Conservation (phyloP, 2,329 filamentous ascomycete species). For the Gyromitra esculenta region DNA sequence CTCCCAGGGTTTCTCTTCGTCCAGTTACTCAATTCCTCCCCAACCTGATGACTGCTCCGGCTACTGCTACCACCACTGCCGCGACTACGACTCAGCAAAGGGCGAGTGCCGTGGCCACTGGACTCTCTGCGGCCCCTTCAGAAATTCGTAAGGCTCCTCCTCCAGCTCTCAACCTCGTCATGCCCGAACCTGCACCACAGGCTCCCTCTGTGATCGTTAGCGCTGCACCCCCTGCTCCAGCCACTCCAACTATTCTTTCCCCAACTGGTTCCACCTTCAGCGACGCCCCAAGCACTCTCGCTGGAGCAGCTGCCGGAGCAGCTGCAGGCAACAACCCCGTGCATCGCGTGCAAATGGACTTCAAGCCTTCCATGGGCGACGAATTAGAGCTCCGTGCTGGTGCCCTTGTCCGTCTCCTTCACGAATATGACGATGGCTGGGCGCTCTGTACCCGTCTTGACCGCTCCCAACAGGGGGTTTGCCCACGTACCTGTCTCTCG, state of each 20-base stretch:
- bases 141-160: constrained; percentile 51
- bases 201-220: constrained; percentile 60
- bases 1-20: constrained; percentile 84
- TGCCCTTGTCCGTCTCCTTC: constrained; percentile 85
- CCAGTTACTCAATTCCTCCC: constrained; percentile 86
- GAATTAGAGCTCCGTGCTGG: constrained; percentile 84
- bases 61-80: constrained; percentile 57
- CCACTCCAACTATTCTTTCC: constrained; percentile 29
- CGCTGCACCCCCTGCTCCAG: constrained; percentile 67
- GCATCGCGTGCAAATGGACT: constrained; percentile 93
- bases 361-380: constrained; percentile 89
- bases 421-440: constrained; percentile 99
- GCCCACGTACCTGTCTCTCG: constrained; percentile 91
- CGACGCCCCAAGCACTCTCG: constrained; percentile 61
- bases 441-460: constrained; percentile 92
- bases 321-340: constrained; percentile 73
- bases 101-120: not conserved
- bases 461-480: constrained; percentile 89
- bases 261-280: constrained; percentile 44
- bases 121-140: constrained; percentile 31
- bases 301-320: constrained; percentile 70
- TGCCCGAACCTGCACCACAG: constrained; percentile 58
- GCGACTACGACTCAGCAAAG: constrained; percentile 59
- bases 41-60: constrained; percentile 63
- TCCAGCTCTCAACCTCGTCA: constrained; percentile 54